Base-by-base conservation (phyloP, 23 red algal genomes). In the Cyanidiococcus yangmingshanensis region DNA sequence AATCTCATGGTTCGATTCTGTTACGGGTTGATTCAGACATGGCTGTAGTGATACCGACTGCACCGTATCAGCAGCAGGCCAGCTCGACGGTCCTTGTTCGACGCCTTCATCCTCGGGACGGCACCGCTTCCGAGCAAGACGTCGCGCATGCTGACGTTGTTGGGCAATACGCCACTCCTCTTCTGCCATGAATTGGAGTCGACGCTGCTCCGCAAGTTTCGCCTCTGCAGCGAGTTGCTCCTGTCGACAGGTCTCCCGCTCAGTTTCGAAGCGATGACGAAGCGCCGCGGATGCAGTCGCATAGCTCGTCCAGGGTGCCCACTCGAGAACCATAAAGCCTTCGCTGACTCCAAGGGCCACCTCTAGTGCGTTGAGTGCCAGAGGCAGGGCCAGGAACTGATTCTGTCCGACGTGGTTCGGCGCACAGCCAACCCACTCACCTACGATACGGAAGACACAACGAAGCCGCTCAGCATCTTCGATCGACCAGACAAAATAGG, bases 331-430 rank as follows among this genome's bases (percentile, higher is more conserved):
- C 18, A 92, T 76, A 38, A 79, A 83, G 33, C 86, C 91, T 24
- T 76, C 38, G 29, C 33, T 58, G 36, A 90, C 51, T 27, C 91
- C 91, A 1, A 83, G 58, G 37, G 77, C 74, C 37, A 82, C 68
- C 79, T 96, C 91, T 38, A 90, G 81, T 39, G 77, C 68, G 37
- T 76, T 82, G 16, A 96, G 82, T 25, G 77, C 67, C 75, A 96
- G 87, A 1, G 91, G 91, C 21, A 96, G 59, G n/a, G 79, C 79
- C 0, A 96, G 76, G 63, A 79, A 87, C 51, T 86, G 83, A 51
- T 96, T 96, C 58, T 96, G 91, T n/a, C 80, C 58, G 12, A 71
- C 67, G 58, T 96, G 91, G 41, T 81, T 81, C 50, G 83, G 67
- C 0, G 89, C 71, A 38, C 82, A 82, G 3, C 91, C 91, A 37